Base-by-base conservation (phyloP, 2,329 filamentous ascomycete species). In the Aspergillus candidus region DNA sequence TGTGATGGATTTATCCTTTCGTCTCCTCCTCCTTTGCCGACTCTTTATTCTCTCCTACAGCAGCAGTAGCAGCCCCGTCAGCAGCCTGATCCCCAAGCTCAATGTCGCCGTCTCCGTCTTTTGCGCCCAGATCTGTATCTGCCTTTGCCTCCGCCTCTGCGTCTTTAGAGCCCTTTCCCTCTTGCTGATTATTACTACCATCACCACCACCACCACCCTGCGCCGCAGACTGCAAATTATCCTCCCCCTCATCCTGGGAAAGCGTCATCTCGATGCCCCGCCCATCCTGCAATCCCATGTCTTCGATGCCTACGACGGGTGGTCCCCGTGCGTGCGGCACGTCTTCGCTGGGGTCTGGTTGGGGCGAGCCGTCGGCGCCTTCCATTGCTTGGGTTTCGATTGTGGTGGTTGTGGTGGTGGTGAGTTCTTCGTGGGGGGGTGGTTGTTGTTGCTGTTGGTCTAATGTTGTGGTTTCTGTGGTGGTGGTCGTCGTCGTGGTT, bases 271-370 rank as follows among this genome's bases (percentile, higher is more conserved):
- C 59, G n/a, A 72, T 58, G 2, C 68, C 69, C 44, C 67, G 67
- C n/a, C 71, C 71, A 42, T 67, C 70, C 66, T 87, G 90, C 8
- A 86, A 82, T 0, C 93, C 93, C 52, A 88, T 85, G 61, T 98
- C 93, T 55, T 87, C 82, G 47, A 89, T 81, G 4, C 90, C 91
- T 40, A 97, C 85, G 54, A 88, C 77, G 27, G 88, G 81, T 0
- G 93, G 93, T 0, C 91, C 91, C 33, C 88, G 78, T 0, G 86
- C 88, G 66, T 94, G 88, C 4, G 89, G 87, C 3, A 70, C 58
- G 41, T 81, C 75, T 47, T 87, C 83, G 6, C 78, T 76, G 6
- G 79, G 75, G 12, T 78, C 76, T 27, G 70, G 66, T 32, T 71
- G 66, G 43, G 56, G 48, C 12, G 47, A 62, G 38, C 13, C 44